Percentiles rank a stretch among this genome's conserved stretches.
These are phyloP conservation scores for Kurtzmaniella cleridarum DNA, from an alignment of 805 yeast species.

Conservation along the genomic window DNA sequence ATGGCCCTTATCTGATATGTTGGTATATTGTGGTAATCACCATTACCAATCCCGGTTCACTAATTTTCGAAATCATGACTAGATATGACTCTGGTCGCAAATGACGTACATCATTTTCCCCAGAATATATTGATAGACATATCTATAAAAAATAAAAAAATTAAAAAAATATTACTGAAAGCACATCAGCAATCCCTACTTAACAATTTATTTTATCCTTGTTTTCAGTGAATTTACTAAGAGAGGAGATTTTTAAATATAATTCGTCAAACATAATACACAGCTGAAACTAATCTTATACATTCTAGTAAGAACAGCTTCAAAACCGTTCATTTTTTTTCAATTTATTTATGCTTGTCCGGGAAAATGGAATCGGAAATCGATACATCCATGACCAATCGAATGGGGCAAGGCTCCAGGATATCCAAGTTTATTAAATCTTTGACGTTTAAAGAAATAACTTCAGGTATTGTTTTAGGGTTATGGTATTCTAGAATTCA, in stretches of 20 bases:
- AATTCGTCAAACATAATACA: too few species aligned
- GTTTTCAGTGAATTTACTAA: too few species aligned
- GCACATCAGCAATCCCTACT: not conserved
- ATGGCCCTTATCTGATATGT: too few species aligned
- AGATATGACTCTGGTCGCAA: not conserved
- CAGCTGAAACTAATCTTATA: too few species aligned
- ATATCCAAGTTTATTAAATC: not conserved
- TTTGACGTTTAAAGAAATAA: conserved; percentile 5
- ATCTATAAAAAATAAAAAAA: conserved; percentile 1
- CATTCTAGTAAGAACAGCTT: too few species aligned
- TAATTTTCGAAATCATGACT: not conserved
- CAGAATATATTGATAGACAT: conserved; percentile 2
- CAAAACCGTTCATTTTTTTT: too few species aligned
- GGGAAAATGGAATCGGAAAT: too few species aligned
- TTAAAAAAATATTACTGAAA: not conserved
- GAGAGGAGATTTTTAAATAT: too few species aligned
- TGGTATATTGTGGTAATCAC: too few species aligned
- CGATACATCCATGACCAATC: not conserved
- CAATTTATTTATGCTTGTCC: too few species aligned
- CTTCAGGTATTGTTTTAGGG: conserved; percentile 22
- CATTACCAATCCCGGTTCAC: too few species aligned
- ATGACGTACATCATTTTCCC: not conserved
- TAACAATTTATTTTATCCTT: too few species aligned
- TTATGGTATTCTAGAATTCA: conserved; percentile 29
- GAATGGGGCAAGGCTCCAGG: not conserved